A percentile compares a stretch with the other conserved stretches of the same genome.
phyloP scores from a whole-genome alignment of 1,284 basidiomycete species.

The Melampsora larici-populina region DNA sequence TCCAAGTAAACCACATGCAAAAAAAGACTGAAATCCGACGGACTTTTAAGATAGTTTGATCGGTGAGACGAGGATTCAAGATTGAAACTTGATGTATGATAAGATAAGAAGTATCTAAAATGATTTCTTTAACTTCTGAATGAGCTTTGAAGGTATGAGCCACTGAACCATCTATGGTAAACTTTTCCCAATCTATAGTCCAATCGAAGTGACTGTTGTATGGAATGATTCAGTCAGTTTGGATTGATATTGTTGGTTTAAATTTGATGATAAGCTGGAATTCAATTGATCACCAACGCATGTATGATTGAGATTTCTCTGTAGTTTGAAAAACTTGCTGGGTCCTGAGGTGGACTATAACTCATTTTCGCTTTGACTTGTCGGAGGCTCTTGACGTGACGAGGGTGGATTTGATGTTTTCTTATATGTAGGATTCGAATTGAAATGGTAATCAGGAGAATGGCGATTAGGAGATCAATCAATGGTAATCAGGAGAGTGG shows the following conservation, averaged over 20 bases:
- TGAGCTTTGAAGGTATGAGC: constrained; percentile 65
- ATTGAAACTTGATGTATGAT: constrained; percentile 48
- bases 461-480: too few species aligned
- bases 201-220: constrained; percentile 63
- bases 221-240: too few species aligned
- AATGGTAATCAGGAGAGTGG: too few species aligned
- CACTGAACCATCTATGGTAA: constrained; percentile 70
- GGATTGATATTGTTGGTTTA: background rate
- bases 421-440: too few species aligned
- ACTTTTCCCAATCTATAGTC: constrained; percentile 71
- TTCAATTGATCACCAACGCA: constrained; percentile 10
- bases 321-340: constrained; percentile 40
- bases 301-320: constrained; percentile 32
- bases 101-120: constrained; percentile 55
- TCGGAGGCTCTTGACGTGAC: too few species aligned
- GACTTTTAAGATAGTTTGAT: constrained; percentile 16
- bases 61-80: constrained; percentile 13
- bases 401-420: too few species aligned
- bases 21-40: background rate
- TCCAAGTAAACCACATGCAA: background rate
- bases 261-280: background rate
- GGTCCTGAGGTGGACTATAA: constrained; percentile 35
- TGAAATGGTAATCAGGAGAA: too few species aligned
- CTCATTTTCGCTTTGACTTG: background rate
- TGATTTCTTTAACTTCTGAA: constrained; percentile 64